Conservation (phyloP, 2,329 filamentous ascomycete species). For the Colletotrichum scovillei region DNA sequence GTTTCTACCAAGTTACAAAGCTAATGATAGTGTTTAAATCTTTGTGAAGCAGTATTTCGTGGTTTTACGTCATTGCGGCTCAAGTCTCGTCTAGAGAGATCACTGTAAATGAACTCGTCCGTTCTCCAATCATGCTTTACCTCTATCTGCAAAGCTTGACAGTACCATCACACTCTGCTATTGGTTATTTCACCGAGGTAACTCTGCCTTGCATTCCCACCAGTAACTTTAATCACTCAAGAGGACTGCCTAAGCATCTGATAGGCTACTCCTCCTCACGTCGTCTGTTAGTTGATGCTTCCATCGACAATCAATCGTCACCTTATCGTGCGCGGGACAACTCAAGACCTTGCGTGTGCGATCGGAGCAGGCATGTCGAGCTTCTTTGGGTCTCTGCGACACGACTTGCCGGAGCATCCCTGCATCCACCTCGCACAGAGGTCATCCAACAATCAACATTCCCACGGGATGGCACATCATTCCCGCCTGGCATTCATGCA, state of each 20-base stretch:
- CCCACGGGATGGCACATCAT: background rate
- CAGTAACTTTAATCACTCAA: background rate
- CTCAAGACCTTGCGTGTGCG: constrained; percentile 8
- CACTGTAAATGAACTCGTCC: no score
- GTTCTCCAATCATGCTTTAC: no score
- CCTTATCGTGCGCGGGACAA: background rate
- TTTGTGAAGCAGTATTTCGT: no score
- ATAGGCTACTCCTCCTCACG: background rate
- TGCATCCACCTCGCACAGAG: constrained; percentile 6
- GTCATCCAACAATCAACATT: background rate
- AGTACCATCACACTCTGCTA: no score
- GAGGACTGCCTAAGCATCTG: background rate
- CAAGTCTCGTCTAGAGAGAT: no score
- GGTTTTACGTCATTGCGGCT: no score
- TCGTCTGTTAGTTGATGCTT: no score
- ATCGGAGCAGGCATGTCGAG: constrained; percentile 18
- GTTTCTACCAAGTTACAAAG: background rate
- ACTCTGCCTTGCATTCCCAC: background rate
- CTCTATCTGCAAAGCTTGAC: no score
- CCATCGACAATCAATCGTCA: background rate
- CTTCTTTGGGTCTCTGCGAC: constrained; percentile 8
- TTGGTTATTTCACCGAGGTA: background rate
- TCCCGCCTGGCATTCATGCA: constrained; percentile 11
- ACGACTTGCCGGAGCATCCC: constrained; percentile 20
- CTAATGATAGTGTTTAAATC: background rate